Evolutionary conservation across 108 stramenopile genomes (phyloP).

Genomic region (Fistulifera pelliculosa): DNA sequence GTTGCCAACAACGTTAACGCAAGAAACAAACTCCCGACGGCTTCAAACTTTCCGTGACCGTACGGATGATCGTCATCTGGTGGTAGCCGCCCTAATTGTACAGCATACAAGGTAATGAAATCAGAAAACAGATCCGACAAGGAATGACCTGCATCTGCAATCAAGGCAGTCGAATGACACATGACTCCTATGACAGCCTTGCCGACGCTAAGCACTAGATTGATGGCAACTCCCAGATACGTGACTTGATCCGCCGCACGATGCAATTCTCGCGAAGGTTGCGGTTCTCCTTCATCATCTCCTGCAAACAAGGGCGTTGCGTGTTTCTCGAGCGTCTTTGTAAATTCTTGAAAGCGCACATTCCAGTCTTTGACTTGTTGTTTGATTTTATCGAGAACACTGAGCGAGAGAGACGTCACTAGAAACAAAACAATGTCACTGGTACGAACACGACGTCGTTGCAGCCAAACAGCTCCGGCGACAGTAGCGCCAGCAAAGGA

Average conservation of each 20-base stretch:
- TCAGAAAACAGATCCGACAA: constrained; percentile 85
- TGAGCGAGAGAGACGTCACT: background rate
- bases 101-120: constrained; percentile 90
- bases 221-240: constrained; percentile 72
- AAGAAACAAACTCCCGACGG: constrained; percentile 86
- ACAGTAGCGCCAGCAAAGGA: constrained; percentile 42
- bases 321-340: constrained; percentile 8
- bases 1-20: constrained; percentile 84
- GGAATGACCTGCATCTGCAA: constrained; percentile 96
- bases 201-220: constrained; percentile 62
- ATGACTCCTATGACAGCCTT: constrained; percentile 73
- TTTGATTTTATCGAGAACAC: background rate
- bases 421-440: constrained; percentile 32
- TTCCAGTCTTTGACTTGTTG: background rate
- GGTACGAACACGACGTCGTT: constrained; percentile 5
- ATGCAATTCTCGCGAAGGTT: constrained; percentile 19
- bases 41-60: constrained; percentile 96
- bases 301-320: constrained; percentile 21
- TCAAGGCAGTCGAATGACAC: constrained; percentile 77
- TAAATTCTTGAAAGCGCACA: constrained; percentile 8
- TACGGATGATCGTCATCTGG: constrained; percentile 92
- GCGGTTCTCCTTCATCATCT: constrained; percentile 6
- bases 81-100: constrained; percentile 74
- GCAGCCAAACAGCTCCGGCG: constrained; percentile 29
- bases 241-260: constrained; percentile 81